Base-by-base conservation (phyloP, 2,329 filamentous ascomycete species). In the Teratosphaeria pseudoeucalypti region DNA sequence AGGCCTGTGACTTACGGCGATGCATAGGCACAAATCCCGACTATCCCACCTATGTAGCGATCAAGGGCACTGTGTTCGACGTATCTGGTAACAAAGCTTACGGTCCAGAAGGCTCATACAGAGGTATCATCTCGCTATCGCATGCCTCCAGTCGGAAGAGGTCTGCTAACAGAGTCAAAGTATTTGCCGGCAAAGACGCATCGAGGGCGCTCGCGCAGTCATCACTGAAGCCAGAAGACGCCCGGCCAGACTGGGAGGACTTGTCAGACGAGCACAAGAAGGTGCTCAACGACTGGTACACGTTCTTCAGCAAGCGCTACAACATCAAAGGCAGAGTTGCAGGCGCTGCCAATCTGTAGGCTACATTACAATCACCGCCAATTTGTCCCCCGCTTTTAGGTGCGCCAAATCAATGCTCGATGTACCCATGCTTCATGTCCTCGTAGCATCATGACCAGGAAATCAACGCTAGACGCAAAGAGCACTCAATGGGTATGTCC, bases 221-320 rank as follows among this genome's bases (percentile, higher is more conserved):
- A 0, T 96, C 91, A 7, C 85, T 92, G 56, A 95, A 96, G 73
- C 75, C 82, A 5, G 90, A 94, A 68, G 92, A 97, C 66, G 92
- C 90, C 64, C 78, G 78, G 34, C 78, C 94, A 2, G 87, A 96
- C 56, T 97, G 90, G 88, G 80, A 87, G 60, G 88, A 91, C 69
- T 79, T 99, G 57, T 79, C 81, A 14, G 91, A 95, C 26, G 91
- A 94, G 75, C 86, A 96, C 73, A 90, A 94, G 78, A 84, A 83
- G 29, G 86, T 88, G 2, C 77, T 99, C 62, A 82, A 92, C 58
- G 94, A 99, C 74, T 99, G 94, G 94, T 85, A 87, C 64, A 95
- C 88, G 1, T 99, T 95, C 77, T 99, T 99, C 76, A 90, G 88
- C 66, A 99, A 97, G 79, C 82, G 94, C 60, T 99, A 99, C 78